Conservation (phyloP, 352 stramenopile genomes). For the Globisporangium irregulare region DNA sequence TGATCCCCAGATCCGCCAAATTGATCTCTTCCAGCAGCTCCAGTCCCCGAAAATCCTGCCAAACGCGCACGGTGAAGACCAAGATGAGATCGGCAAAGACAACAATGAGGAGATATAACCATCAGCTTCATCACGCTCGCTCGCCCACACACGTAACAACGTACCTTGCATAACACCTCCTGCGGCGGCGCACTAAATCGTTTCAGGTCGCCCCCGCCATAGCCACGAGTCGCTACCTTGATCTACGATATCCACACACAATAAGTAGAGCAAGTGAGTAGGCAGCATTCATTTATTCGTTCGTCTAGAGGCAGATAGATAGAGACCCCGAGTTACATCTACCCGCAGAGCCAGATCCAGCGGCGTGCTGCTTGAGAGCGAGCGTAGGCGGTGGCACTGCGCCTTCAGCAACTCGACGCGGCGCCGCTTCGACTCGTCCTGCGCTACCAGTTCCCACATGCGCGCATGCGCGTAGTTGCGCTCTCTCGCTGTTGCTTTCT, state of each 20-base stretch:
- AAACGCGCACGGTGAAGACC: neutral
- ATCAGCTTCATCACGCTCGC: neutral
- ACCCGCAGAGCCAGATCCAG: slow-evolving; percentile 4
- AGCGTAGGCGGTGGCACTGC: neutral
- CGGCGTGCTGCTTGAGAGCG: neutral
- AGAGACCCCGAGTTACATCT: neutral
- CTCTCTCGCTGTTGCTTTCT: neutral
- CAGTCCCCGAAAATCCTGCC: slow-evolving; percentile 24
- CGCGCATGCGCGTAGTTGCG: neutral
- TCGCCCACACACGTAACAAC: neutral
- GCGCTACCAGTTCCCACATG: slow-evolving; percentile 14
- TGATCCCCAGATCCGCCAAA: slow-evolving; percentile 22
- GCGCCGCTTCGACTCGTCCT: neutral
- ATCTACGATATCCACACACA: neutral
- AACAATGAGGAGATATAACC: neutral
- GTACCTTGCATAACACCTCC: slow-evolving; percentile 38
- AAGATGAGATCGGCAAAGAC: neutral
- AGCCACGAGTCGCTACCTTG: neutral
- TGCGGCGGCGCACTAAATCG: slow-evolving; percentile 21
- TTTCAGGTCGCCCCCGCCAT: slow-evolving; percentile 12
- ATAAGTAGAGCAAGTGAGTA: neutral
- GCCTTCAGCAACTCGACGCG: slow-evolving; percentile 5
- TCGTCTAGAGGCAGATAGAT: neutral
- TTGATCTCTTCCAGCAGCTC: slow-evolving; percentile 27
- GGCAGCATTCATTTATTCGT: neutral